A percentile compares a stretch with the other conserved stretches of the same genome.
phyloP scores from a whole-genome alignment of 441 rosid genomes.

The Macaranga tanarius region DNA sequence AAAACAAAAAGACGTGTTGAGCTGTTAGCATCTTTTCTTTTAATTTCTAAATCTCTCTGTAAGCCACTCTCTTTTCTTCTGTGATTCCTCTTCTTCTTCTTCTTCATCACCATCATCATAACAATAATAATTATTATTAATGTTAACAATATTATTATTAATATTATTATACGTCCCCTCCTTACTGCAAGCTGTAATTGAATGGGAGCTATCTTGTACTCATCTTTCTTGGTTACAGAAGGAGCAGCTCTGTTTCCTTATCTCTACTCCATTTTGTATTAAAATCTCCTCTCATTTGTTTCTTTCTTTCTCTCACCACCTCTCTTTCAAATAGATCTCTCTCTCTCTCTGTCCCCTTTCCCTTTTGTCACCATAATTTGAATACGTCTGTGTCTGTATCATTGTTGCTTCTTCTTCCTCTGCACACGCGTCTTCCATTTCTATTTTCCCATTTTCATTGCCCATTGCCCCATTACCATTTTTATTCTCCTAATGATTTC shows the following conservation, averaged over 20 bases:
- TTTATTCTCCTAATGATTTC: conserved; percentile 40
- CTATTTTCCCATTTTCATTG: conserved; percentile 6
- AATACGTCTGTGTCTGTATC: conserved; percentile 20
- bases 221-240: background rate
- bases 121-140: no score
- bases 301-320: background rate
- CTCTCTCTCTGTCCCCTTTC: conserved; percentile 7
- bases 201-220: conserved; percentile 26
- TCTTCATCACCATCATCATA: no score
- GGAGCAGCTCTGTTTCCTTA: background rate
- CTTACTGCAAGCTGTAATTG: conserved; percentile 49
- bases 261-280: no score
- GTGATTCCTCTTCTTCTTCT: background rate
- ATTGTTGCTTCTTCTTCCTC: conserved; percentile 13
- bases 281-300: no score
- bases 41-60: conserved; percentile 13
- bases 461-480: no score
- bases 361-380: conserved; percentile 25
- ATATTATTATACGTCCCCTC: background rate
- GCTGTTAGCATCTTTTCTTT: conserved; percentile 49
- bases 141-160: no score
- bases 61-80: conserved; percentile 22
- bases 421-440: conserved; percentile 38
- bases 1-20: conserved; percentile 57
- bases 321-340: conserved; percentile 2